A percentile compares a stretch with the other conserved stretches of the same genome.
Evolutionary conservation across 495 filamentous ascomycete genomes (phyloP).

Genomic region (Lasiosphaeris hirsuta): DNA sequence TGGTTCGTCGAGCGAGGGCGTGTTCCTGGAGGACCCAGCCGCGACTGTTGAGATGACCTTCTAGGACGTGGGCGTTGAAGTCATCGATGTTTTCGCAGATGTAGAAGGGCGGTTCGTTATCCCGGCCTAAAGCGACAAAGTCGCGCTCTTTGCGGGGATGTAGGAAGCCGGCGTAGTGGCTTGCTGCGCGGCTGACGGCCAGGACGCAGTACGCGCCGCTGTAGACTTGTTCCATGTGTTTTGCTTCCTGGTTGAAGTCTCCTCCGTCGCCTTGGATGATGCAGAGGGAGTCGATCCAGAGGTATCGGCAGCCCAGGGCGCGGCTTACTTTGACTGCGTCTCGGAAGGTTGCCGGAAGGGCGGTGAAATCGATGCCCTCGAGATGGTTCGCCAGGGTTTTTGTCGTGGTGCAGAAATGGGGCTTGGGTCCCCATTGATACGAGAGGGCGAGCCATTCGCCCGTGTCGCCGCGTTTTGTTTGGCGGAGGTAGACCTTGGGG

Average conservation of each 20-base stretch:
- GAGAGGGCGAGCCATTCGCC: too few species aligned
- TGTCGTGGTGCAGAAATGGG: too few species aligned
- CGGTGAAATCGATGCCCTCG: too few species aligned
- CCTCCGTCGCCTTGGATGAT: not conserved
- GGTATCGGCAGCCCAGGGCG: not conserved
- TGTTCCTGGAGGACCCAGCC: slow-evolving; percentile 44
- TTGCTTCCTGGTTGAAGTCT: slow-evolving; percentile 27
- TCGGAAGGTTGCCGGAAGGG: too few species aligned
- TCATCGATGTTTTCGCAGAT: slow-evolving; percentile 29
- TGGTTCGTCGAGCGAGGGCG: slow-evolving; percentile 35
- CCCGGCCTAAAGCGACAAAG: not conserved
- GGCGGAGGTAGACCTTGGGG: too few species aligned
- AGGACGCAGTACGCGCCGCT: slow-evolving; percentile 30
- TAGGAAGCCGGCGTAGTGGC: slow-evolving; percentile 23
- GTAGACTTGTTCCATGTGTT: slow-evolving; percentile 36
- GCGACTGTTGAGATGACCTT: slow-evolving; percentile 30
- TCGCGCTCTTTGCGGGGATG: not conserved
- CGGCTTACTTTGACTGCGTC: not conserved
- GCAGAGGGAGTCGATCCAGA: too few species aligned
- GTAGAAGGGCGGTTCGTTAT: slow-evolving; percentile 15
- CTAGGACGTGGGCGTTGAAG: slow-evolving; percentile 30
- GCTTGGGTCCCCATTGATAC: too few species aligned
- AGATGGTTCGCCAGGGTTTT: too few species aligned
- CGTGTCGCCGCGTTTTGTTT: too few species aligned
- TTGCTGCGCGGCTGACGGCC: slow-evolving; percentile 27